Base-by-base conservation (phyloP, 2,329 filamentous ascomycete species). In the Pyricularia sp. region DNA sequence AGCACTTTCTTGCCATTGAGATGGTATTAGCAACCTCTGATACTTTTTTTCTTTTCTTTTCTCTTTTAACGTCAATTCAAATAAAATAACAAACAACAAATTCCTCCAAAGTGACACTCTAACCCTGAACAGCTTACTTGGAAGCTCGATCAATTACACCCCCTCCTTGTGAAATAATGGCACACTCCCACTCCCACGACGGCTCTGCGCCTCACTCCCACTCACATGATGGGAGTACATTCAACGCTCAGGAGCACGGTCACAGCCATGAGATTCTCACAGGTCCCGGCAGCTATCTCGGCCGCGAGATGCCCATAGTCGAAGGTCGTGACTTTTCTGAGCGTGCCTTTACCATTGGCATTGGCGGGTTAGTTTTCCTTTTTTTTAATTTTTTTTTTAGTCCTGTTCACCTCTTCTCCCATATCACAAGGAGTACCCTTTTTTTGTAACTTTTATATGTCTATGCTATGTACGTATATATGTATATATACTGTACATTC, bases 231-330 rank as follows among this genome's bases (percentile, higher is more conserved):
- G 81, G 84, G 73, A 75, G 77, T 53, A 74, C 73, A 70, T 77
- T 79, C 68, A 81, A 82, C 67, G 82, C 81, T 65, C 81, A 81
- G 57, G 89, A 93, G 73, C 94, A 97, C 76, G 94, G 94, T 71
- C 94, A 99, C 79, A 90, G 88, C 1, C 94, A 97, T 75, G 94
- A 97, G 81, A 92, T 97, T 72, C 88, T 97, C 70, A 88, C 94
- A 72, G 93, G 93, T 0, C 94, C 94, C 0, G 94, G 94, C 60
- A 96, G 91, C 73, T 97, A 89, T 74, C 77, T 94, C 35, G 88
- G 88, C 63, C 88, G 94, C 19, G 94, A 97, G 78, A 93, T 96
- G 90, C 94, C 93, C 67, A 89, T 97, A 65, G 85, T 92, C 68
- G 90, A 96, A 70, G 92, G 92, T 12, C 84, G 93, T 65, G 83